Evolutionary conservation across 2,329 filamentous ascomycete species (phyloP).

Genomic region (Sarocladium oryzae): DNA sequence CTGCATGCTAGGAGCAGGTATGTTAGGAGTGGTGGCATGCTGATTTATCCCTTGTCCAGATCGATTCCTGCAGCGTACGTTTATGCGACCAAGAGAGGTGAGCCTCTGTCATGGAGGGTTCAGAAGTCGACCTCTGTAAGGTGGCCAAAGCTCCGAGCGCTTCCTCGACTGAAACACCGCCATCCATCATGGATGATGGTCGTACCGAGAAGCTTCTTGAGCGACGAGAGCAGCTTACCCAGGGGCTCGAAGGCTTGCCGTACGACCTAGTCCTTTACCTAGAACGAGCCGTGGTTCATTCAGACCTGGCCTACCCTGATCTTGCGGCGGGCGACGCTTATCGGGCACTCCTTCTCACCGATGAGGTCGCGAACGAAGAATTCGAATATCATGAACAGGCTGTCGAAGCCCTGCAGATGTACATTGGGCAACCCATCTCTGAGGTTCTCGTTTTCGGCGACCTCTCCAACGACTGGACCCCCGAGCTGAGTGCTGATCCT

Average conservation of each 20-base stretch:
- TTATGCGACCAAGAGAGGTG: too few relatives aligned
- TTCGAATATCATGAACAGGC: conserved; percentile 77
- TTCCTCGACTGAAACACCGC: not conserved
- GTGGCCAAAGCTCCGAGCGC: not conserved
- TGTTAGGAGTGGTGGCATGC: not conserved
- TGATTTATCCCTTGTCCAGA: too few relatives aligned
- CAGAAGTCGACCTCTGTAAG: not conserved
- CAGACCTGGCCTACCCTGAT: conserved; percentile 77
- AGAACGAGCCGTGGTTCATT: conserved; percentile 64
- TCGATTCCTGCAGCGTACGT: too few relatives aligned
- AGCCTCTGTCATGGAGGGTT: too few relatives aligned
- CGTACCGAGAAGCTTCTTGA: conserved; percentile 38
- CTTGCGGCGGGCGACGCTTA: conserved; percentile 87
- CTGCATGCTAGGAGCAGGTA: too few relatives aligned
- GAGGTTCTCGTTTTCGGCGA: conserved; percentile 40
- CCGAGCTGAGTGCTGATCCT: conserved; percentile 25
- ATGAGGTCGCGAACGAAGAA: conserved; percentile 70
- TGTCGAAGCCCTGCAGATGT: conserved; percentile 39
- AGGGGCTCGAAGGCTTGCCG: conserved; percentile 42
- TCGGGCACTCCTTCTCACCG: conserved; percentile 76
- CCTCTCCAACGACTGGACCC: conserved; percentile 29
- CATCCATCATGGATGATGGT: conserved; percentile 24
- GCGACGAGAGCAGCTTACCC: conserved; percentile 51
- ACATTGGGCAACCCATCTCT: conserved; percentile 28
- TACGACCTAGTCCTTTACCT: conserved; percentile 61